These are phyloP conservation scores for Nothopassalora personata DNA, from an alignment of 2,329 filamentous ascomycete genomes.

Conservation along the genomic window DNA sequence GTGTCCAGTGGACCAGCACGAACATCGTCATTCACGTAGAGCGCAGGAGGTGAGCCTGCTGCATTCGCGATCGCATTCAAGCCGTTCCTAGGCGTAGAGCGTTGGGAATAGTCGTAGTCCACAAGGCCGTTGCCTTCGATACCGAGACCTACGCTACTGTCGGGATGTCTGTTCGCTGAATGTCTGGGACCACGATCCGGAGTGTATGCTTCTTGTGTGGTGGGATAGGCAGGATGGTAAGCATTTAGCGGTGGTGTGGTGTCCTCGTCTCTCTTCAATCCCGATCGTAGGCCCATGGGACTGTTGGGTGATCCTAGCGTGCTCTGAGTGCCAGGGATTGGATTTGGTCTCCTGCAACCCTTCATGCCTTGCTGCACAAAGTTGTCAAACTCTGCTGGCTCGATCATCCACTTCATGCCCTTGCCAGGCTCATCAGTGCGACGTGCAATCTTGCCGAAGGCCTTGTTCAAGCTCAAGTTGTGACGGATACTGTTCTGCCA, in stretches of 20 bases:
- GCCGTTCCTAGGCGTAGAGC: constrained; percentile 32
- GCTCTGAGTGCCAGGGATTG: constrained; percentile 34
- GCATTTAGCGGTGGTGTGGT: constrained; percentile 42
- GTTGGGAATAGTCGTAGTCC: constrained; percentile 27
- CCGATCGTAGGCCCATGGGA: constrained; percentile 46
- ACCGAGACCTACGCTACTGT: constrained; percentile 26
- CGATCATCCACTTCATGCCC: constrained; percentile 98
- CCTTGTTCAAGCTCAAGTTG: constrained; percentile 90
- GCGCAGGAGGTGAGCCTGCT: constrained; percentile 34
- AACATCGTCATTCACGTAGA: constrained; percentile 35
- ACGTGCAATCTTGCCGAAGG: constrained; percentile 87
- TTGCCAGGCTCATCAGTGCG: constrained; percentile 94
- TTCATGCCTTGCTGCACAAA: constrained; percentile 66
- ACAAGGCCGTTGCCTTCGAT: constrained; percentile 27
- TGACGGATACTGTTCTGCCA: constrained; percentile 99
- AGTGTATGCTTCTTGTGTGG: constrained; percentile 49
- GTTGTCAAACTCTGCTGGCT: constrained; percentile 75
- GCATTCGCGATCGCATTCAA: constrained; percentile 34
- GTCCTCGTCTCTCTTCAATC: constrained; percentile 40
- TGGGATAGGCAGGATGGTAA: constrained; percentile 40
- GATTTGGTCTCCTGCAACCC: constrained; percentile 36
- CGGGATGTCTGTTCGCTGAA: constrained; percentile 20
- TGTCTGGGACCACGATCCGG: constrained; percentile 49
- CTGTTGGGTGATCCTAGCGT: constrained; percentile 41
- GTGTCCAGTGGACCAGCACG: constrained; percentile 33